A percentile compares a stretch with the other conserved stretches of the same genome.
These are phyloP conservation scores for Globisporangium recalcitrans DNA, from an alignment of 352 stramenopile species.

Conservation along the genomic window DNA sequence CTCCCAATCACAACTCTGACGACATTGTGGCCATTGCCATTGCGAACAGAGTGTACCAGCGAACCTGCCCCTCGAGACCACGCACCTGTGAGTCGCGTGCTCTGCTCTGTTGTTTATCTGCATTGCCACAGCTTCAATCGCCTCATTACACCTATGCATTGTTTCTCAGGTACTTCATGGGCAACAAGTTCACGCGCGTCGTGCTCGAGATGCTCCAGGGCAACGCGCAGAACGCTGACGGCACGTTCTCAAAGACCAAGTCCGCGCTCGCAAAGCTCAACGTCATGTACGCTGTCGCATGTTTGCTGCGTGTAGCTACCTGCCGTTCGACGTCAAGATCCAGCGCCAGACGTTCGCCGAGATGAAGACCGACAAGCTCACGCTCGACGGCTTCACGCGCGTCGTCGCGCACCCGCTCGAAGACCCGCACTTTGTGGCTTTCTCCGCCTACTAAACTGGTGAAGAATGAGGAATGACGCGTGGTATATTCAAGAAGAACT, in stretches of 20 bases:
- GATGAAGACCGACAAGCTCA: conserved; percentile 64
- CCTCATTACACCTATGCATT: conserved; percentile 1
- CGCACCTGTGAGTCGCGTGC: conserved; percentile 47
- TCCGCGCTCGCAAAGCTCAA: conserved; percentile 48
- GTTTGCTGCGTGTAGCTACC: conserved; percentile 35
- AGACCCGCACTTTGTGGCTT: conserved; percentile 62
- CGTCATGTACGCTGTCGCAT: conserved; percentile 77
- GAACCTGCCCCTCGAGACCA: conserved; percentile 66
- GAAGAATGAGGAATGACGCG: neutral
- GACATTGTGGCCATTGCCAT: too few relatives aligned
- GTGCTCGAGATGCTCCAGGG: conserved; percentile 64
- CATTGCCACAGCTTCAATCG: conserved; percentile 8
- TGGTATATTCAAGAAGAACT: neutral
- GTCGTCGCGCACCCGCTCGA: conserved; percentile 46
- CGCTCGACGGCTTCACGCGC: conserved; percentile 60
- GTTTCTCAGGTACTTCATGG: conserved; percentile 45
- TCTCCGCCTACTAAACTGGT: conserved; percentile 25
- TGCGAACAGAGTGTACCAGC: conserved; percentile 46
- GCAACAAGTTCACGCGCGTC: conserved; percentile 66
- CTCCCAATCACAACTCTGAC: neutral
- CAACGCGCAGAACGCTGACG: conserved; percentile 45
- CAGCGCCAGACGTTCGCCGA: conserved; percentile 69
- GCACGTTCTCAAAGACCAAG: conserved; percentile 40
- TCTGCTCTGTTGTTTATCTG: neutral
- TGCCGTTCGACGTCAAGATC: conserved; percentile 72